Conservation (phyloP, 2,329 filamentous ascomycete genomes). For the Fusarium sp. region DNA sequence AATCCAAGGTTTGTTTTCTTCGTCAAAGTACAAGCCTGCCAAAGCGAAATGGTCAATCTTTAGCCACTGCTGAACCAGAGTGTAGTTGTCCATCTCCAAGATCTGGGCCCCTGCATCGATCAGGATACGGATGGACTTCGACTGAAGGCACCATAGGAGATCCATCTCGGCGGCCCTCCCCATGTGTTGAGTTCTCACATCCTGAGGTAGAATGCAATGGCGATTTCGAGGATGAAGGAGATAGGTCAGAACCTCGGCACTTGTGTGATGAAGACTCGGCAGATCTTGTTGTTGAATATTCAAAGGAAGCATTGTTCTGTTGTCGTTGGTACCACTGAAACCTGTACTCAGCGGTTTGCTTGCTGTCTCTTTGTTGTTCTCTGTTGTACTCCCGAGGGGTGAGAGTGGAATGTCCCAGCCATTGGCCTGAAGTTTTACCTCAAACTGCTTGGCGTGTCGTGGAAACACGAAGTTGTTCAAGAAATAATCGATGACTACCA, state of each 20-base stretch:
- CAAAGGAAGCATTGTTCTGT: conserved; percentile 65
- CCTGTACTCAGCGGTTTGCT: conserved; percentile 62
- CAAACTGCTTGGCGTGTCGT: conserved; percentile 70
- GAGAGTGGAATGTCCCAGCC: conserved; percentile 73
- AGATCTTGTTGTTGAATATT: conserved; percentile 70
- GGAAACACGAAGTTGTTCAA: conserved; percentile 73
- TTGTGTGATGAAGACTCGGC: conserved; percentile 63
- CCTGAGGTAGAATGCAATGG: conserved; percentile 49
- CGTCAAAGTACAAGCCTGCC: conserved; percentile 62
- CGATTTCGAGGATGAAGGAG: conserved; percentile 63
- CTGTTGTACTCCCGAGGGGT: background rate
- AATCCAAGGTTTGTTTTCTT: conserved; percentile 33
- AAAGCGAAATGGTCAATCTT: conserved; percentile 51
- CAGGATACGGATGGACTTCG: conserved; percentile 57
- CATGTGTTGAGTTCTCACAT: conserved; percentile 48
- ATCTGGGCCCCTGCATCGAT: conserved; percentile 73
- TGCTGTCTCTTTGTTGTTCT: background rate
- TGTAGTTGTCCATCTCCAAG: conserved; percentile 65
- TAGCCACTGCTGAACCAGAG: conserved; percentile 61
- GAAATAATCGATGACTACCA: conserved; percentile 65
- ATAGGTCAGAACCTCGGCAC: conserved; percentile 69
- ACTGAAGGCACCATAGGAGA: conserved; percentile 43
- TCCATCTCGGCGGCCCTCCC: conserved; percentile 47
- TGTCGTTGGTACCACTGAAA: conserved; percentile 78
- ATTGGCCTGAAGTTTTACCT: conserved; percentile 68